A percentile compares a stretch with the other conserved stretches of the same genome.
These are phyloP conservation scores for Flaveria linearis DNA, from an alignment of 129 eudicot species.

Conservation along the genomic window DNA sequence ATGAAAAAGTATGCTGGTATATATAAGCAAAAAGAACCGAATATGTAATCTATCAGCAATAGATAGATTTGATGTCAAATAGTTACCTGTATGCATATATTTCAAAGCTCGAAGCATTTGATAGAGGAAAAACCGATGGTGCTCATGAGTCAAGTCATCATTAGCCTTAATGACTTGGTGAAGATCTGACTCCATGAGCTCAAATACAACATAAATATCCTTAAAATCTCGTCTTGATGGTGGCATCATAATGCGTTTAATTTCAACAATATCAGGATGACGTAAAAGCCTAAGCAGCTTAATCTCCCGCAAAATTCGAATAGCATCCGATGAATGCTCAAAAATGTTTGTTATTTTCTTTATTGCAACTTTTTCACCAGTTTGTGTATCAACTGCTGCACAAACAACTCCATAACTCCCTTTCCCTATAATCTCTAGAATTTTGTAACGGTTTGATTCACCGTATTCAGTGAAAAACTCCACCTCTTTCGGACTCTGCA, in stretches of 20 bases:
- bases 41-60: too few species aligned
- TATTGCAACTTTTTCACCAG: constrained; percentile 94
- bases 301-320: constrained; percentile 84
- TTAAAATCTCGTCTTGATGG: constrained; percentile 86
- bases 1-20: neutral
- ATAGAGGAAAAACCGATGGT: constrained; percentile 83
- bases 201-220: constrained; percentile 91
- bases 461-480: constrained; percentile 89
- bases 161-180: constrained; percentile 94
- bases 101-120: constrained; percentile 84
- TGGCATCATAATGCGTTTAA: constrained; percentile 84
- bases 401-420: constrained; percentile 99
- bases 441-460: constrained; percentile 73
- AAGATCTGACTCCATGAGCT: constrained; percentile 94
- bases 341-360: constrained; percentile 84
- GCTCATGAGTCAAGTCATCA: constrained; percentile 87
- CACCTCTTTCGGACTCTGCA: constrained; percentile 64
- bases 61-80: neutral
- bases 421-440: constrained; percentile 76
- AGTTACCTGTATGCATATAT: constrained; percentile 83
- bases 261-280: constrained; percentile 90
- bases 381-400: constrained; percentile 81
- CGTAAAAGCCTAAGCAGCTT: constrained; percentile 81
- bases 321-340: constrained; percentile 87
- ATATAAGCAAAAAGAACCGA: too few species aligned